Base-by-base conservation (phyloP, 2,329 filamentous ascomycete species). In the Sporothrix sp. region DNA sequence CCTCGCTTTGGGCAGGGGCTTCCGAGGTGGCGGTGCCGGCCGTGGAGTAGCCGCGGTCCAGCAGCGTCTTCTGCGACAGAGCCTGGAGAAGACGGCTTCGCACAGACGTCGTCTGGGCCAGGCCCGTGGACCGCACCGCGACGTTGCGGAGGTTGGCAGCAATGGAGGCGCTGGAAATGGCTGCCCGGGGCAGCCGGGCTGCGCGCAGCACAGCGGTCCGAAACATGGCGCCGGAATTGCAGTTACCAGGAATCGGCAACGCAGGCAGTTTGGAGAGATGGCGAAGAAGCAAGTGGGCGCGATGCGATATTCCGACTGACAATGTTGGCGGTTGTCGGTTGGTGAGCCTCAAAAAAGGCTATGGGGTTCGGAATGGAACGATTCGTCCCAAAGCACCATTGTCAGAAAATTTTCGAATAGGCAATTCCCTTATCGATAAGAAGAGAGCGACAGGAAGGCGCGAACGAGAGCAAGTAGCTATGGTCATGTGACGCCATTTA, bases 201-300 rank as follows among this genome's bases (percentile, higher is more conserved):
- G 52, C 48, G 33, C 56, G 56, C 52, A 57, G 23, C 16, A 58
- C 28, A 16, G 53, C 42, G 16, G 52, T 54, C 35, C 52, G 53
- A 36, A 59, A 54, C 57, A 59, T 59, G 21, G 35, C 52, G 48
- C 30, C 48, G 45, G 40, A 32, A 7, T 35, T 27, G 23, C 40
- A 25, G 25, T n/a, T n/a, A n/a, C n/a, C n/a, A n/a, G n/a, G n/a
- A n/a, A n/a, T n/a, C n/a, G n/a, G n/a, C n/a, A n/a, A n/a, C n/a
- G n/a, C n/a, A n/a, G n/a, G n/a, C n/a, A n/a, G n/a, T n/a, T n/a
- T n/a, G n/a, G n/a, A 6, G 18, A 21, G 5, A 21, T 14, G 10
- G 39, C 25, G 18, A 21, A 33, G 23, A 20, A n/a, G n/a, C n/a
- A n/a, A n/a, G n/a, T n/a, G n/a, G n/a, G n/a, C n/a, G n/a, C 6